Conservation (phyloP, 176 grass and related monocot genomes). For the Eremochloa ophiuroides region DNA sequence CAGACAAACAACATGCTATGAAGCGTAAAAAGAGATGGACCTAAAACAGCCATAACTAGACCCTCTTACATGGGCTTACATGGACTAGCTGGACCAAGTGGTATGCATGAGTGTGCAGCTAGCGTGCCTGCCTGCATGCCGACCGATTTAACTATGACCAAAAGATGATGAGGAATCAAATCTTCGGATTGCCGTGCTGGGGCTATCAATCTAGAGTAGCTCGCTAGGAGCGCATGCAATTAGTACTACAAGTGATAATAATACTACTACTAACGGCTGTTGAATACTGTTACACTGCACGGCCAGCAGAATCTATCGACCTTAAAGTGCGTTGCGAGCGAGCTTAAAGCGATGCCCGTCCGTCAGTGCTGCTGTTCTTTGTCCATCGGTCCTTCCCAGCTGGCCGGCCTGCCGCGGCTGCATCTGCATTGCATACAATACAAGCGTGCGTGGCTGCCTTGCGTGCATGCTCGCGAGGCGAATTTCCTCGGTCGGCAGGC, state of each 20-base stretch:
- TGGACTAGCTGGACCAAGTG: no score
- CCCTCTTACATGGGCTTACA: no score
- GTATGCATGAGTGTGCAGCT: neutral
- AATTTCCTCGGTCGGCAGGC: constrained; percentile 25
- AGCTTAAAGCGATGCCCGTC: neutral
- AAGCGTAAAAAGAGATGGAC: no score
- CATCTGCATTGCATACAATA: neutral
- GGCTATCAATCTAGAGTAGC: neutral
- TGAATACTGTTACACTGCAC: neutral
- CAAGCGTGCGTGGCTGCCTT: no score
- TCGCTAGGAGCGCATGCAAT: neutral
- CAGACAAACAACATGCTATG: no score
- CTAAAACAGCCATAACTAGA: no score
- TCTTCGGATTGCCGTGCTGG: neutral
- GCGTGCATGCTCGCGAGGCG: neutral
- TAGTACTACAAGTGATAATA: neutral
- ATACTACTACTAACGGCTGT: neutral
- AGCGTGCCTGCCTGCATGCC: neutral
- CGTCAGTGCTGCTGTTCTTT: neutral
- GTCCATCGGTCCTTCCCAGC: neutral
- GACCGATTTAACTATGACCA: constrained; percentile 17
- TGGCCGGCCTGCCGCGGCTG: no score
- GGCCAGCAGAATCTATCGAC: neutral
- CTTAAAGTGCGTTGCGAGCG: constrained; percentile 20
- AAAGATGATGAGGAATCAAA: neutral